phyloP scores from a whole-genome alignment of 441 rosid species.

The Corymbia citriodora region DNA sequence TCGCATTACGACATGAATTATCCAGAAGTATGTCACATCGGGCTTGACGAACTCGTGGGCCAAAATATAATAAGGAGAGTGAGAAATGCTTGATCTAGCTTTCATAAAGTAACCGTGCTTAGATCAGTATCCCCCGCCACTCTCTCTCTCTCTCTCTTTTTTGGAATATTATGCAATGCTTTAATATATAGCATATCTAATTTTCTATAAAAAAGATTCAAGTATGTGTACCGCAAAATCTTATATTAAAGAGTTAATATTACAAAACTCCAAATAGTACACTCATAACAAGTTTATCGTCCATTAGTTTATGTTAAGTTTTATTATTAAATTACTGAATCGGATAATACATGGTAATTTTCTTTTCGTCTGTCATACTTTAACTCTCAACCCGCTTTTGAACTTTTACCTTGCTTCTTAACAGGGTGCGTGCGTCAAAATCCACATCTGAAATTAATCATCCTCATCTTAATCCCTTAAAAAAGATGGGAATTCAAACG shows the following conservation, averaged over 20 bases:
- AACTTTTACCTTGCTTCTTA: too few species aligned
- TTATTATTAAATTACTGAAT: fast-evolving
- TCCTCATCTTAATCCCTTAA: too few species aligned
- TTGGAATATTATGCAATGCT: background rate
- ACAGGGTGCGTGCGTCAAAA: too few species aligned
- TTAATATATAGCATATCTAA: background rate
- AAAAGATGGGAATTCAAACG: too few species aligned
- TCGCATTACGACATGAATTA: background rate
- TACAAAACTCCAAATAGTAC: too few species aligned
- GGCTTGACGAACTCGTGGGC: background rate
- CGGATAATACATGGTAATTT: fast-evolving
- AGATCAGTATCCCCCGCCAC: background rate
- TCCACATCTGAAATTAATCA: too few species aligned
- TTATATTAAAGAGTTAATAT: too few species aligned
- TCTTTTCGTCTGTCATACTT: too few species aligned
- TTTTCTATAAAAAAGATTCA: background rate
- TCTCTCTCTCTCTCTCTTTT: background rate
- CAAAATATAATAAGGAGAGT: background rate
- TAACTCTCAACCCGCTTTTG: too few species aligned
- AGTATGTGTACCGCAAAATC: too few species aligned
- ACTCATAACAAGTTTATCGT: fast-evolving
- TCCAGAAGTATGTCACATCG: fast-evolving
- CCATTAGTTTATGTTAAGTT: fast-evolving
- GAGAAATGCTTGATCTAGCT: background rate
- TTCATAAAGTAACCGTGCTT: background rate